Conservation (phyloP, 73 alveolate genomes). For the Paramecium octaurelia region DNA sequence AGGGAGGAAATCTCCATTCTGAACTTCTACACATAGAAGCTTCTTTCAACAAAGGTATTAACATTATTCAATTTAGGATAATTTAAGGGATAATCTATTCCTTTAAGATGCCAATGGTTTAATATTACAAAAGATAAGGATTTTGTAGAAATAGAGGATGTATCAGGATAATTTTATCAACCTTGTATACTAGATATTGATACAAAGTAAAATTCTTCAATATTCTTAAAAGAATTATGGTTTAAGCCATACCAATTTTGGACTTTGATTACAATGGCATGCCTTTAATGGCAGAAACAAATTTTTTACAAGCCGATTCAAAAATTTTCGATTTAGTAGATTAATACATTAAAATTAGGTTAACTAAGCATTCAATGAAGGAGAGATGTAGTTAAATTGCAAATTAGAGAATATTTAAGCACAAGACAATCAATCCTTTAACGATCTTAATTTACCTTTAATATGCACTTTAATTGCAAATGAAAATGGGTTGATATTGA, state of each 20-base stretch:
- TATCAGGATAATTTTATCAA: conserved; percentile 25
- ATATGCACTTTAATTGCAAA: neutral
- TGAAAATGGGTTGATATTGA: neutral
- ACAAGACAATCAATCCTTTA: neutral
- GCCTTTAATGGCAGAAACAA: conserved; percentile 28
- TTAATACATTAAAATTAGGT: neutral
- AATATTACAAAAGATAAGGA: conserved; percentile 30
- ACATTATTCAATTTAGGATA: neutral
- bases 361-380: neutral
- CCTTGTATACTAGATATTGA: conserved; percentile 44
- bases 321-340: neutral
- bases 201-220: neutral
- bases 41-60: neutral
- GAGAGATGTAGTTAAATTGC: neutral
- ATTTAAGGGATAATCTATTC: conserved; percentile 5
- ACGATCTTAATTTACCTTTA: neutral
- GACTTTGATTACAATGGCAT: conserved; percentile 13
- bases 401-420: neutral
- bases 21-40: neutral
- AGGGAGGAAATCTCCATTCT: conserved; percentile 8
- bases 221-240: conserved; percentile 7
- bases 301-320: neutral
- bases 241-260: conserved; percentile 26
- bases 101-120: conserved; percentile 31
- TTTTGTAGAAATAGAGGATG: conserved; percentile 14